Conservation (phyloP, 192 early-diverging fungal genomes). For the Kickxella alabastrina region DNA sequence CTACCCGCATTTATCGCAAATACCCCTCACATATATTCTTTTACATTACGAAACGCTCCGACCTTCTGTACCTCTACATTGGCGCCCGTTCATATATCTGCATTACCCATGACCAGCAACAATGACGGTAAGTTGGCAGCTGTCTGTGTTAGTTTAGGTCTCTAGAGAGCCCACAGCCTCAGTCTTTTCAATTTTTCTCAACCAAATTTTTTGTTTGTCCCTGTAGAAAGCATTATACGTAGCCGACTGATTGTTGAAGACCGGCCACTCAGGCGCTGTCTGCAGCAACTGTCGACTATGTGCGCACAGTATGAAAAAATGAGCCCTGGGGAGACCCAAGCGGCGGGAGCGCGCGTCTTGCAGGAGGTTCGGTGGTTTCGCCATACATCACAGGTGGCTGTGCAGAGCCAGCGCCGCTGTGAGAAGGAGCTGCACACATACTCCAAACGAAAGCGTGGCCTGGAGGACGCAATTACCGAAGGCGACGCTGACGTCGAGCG, state of each 20-base stretch:
- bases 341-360: constrained; percentile 16
- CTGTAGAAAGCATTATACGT: constrained; percentile 37
- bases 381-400: constrained; percentile 30
- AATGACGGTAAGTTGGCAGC: constrained; percentile 14
- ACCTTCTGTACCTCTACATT: too few relatives aligned
- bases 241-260: constrained; percentile 39
- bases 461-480: constrained; percentile 13
- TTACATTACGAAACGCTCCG: too few relatives aligned
- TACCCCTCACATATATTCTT: too few relatives aligned
- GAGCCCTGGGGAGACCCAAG: constrained; percentile 20
- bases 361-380: constrained; percentile 46
- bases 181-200: too few relatives aligned
- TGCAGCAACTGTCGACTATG: constrained; percentile 32
- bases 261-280: constrained; percentile 37
- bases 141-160: too few relatives aligned
- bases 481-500: constrained; percentile 10
- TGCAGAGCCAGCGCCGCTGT: constrained; percentile 37
- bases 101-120: constrained; percentile 18
- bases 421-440: constrained; percentile 15
- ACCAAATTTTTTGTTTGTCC: too few relatives aligned
- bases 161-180: too few relatives aligned
- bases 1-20: too few relatives aligned
- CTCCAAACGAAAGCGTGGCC: constrained; percentile 6
- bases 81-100: too few relatives aligned
- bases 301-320: constrained; percentile 20